phyloP scores from a whole-genome alignment of 2,329 filamentous ascomycete genomes.

The Diaporthe citri region DNA sequence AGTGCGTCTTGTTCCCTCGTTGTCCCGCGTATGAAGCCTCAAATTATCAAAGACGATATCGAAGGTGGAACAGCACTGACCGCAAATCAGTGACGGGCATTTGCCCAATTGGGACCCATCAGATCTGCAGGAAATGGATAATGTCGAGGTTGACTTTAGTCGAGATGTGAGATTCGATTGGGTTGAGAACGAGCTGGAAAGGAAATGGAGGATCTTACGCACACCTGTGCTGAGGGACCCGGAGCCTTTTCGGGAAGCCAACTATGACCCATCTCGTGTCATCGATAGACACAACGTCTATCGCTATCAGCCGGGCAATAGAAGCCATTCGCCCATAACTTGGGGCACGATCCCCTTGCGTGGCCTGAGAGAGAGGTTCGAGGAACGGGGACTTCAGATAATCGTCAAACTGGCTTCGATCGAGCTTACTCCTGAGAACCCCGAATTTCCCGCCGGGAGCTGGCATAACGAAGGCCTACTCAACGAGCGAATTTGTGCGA shows the following conservation, averaged over 20 bases:
- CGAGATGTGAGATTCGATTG: conserved; percentile 9
- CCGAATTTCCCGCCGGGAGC: conserved; percentile 63
- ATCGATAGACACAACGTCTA: neutral
- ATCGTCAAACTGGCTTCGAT: conserved; percentile 75
- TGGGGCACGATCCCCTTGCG: conserved; percentile 38
- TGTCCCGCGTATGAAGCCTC: neutral
- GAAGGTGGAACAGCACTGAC: neutral
- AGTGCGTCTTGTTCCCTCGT: neutral
- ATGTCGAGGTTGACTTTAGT: conserved; percentile 2
- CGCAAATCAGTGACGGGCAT: neutral
- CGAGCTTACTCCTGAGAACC: conserved; percentile 69
- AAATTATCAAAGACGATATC: neutral
- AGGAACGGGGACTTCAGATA: conserved; percentile 62
- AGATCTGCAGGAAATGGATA: neutral
- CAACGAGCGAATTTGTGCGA: conserved; percentile 75
- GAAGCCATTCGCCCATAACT: neutral
- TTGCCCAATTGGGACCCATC: conserved; percentile 14
- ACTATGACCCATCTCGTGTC: conserved; percentile 21
- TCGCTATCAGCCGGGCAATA: conserved; percentile 26
- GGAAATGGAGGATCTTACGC: conserved; percentile 36
- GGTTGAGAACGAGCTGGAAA: conserved; percentile 34
- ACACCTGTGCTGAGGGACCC: conserved; percentile 22
- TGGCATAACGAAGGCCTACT: conserved; percentile 69
- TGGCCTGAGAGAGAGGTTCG: conserved; percentile 39
- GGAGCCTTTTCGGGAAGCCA: neutral